Base-by-base conservation (phyloP, 768 basidiomycete genomes). In the Calocybe indica region DNA sequence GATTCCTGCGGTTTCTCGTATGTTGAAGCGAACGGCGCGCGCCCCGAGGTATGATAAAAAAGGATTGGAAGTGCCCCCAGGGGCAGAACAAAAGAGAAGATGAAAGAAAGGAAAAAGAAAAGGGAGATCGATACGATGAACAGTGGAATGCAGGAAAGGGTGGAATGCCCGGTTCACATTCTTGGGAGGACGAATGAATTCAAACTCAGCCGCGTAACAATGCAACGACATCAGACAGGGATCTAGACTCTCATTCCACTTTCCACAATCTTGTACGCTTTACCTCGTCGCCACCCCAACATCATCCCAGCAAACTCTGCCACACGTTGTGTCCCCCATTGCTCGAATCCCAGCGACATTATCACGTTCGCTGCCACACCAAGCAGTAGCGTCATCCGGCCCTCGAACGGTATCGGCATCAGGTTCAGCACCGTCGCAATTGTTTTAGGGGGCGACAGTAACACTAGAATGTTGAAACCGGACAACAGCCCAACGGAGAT, bases 181-280 rank as follows among this genome's bases (percentile, higher is more conserved):
- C 10, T 37, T 22, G 10, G 33, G 14, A 9, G 22, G n/a, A n/a
- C n/a, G 22, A 45, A 14, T 31, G 37, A 31, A 47, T 58, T 60
- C 51, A 52, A 55, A 59, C 63, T 61, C 61, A 50, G 58, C 53
- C 35, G 45, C 39, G 53, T 57, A 54, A 47, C 56, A 55, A 51
- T 49, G 52, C 53, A 51, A 55, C 45, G 37, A 34, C 47, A 54
- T 50, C 48, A 54, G 31, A 42, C 46, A 29, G 14, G 6, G 10
- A 47, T 36, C 45, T 29, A 45, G 45, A 39, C 37, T 40, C 30
- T 65, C 81, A 85, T 80, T 32, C 80, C 83, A 14, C 83, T 80
- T 56, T 92, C 89, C 2, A 98, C 82, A 7, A 77, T 72, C 67
- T 93, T 94, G 75, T 98, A 98, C 43, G 76, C 66, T 62, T 92